Evolutionary conservation across 164 flowering plant genomes (phyloP).

Genomic region (Stephania japonica): DNA sequence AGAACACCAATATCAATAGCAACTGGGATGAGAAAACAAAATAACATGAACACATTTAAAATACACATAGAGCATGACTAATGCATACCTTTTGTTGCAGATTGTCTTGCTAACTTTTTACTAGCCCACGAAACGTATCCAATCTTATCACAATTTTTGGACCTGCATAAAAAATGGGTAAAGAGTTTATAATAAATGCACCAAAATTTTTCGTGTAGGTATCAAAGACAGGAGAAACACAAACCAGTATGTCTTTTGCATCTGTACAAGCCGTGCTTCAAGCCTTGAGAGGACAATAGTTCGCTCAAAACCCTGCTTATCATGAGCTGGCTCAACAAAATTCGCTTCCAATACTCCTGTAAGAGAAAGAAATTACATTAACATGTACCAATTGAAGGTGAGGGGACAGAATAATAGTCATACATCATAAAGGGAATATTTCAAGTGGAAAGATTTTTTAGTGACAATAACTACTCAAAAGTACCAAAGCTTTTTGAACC

Average conservation of each 20-base stretch:
- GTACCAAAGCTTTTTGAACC: background rate
- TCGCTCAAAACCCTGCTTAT: constrained; percentile 98
- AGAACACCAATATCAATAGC: background rate
- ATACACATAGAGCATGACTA: background rate
- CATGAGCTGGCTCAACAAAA: constrained; percentile 99
- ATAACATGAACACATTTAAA: background rate
- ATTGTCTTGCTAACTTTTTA: constrained; percentile 20
- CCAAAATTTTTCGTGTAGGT: background rate
- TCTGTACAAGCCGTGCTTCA: constrained; percentile 49
- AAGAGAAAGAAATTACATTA: constrained; percentile 5
- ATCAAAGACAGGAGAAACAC: constrained; percentile 14
- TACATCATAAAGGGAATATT: too few species aligned
- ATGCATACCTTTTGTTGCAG: constrained; percentile 30
- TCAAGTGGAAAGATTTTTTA: too few species aligned
- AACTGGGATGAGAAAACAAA: background rate
- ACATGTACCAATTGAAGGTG: background rate
- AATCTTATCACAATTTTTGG: constrained; percentile 48
- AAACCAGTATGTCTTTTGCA: constrained; percentile 87
- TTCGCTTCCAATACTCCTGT: constrained; percentile 94
- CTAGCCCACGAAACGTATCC: constrained; percentile 67
- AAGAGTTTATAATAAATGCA: background rate
- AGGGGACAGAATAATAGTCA: too few species aligned
- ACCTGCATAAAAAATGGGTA: constrained; percentile 33
- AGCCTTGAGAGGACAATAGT: constrained; percentile 85
- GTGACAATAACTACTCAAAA: too few species aligned